Percentiles rank a stretch among this genome's conserved stretches.
These are phyloP conservation scores for Fraxinus baroniana DNA, from an alignment of 305 asterid species.

Conservation along the genomic window DNA sequence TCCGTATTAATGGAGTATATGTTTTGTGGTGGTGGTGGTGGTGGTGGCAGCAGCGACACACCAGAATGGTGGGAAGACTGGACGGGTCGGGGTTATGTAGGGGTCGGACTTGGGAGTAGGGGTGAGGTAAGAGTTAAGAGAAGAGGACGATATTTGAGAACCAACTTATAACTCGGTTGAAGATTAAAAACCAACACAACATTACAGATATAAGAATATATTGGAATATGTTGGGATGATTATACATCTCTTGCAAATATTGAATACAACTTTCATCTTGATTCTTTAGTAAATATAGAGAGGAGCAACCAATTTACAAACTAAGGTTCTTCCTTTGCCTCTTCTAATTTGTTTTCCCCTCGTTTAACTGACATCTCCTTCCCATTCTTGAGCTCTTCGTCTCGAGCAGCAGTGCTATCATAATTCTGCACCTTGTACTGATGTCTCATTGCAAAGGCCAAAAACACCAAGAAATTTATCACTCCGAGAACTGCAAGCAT, in stretches of 20 bases:
- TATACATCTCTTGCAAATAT: neutral
- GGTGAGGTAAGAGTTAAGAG: neutral
- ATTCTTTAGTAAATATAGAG: neutral
- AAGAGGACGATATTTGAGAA: neutral
- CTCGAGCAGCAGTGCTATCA: conserved; percentile 24
- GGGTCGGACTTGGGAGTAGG: neutral
- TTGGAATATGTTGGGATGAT: neutral
- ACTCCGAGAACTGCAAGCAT: conserved; percentile 69
- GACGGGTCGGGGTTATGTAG: neutral
- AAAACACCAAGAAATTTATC: conserved; percentile 49
- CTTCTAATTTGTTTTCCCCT: conserved; percentile 27
- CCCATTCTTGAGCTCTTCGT: conserved; percentile 34
- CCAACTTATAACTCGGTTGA: neutral
- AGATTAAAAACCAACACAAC: neutral
- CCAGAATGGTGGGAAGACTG: neutral
- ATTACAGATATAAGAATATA: neutral
- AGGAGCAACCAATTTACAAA: neutral
- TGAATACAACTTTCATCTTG: neutral
- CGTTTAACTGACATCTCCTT: conserved; percentile 19
- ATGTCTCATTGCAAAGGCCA: conserved; percentile 59
- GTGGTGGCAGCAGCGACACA: neutral
- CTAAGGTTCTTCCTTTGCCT: conserved; percentile 37
- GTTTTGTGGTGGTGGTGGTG: neutral
- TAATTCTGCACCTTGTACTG: conserved; percentile 61
- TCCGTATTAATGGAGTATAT: neutral